Conservation (phyloP, 1,139 yeast species). For the Suzukiozyma palmioleophila region DNA sequence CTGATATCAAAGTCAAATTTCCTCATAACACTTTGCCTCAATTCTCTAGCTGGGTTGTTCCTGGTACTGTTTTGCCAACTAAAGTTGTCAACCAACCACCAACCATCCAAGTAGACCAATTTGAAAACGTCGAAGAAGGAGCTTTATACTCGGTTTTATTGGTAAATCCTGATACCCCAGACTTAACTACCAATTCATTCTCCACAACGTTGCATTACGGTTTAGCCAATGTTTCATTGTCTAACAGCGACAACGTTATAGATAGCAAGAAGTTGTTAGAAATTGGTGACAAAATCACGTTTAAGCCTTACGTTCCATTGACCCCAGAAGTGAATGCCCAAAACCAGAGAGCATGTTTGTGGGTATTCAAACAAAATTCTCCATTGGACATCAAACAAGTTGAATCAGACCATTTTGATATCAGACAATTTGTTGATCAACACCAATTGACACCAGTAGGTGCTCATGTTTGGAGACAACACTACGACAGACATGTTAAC, state of each 20-base stretch:
- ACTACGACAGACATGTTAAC: conserved; percentile 73
- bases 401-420: conserved; percentile 54
- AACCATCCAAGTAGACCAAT: conserved; percentile 68
- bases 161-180: conserved; percentile 93
- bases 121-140: conserved; percentile 43
- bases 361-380: conserved; percentile 78
- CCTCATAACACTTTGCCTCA: conserved; percentile 58
- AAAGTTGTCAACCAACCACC: conserved; percentile 75
- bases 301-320: conserved; percentile 73
- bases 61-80: conserved; percentile 73
- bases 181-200: conserved; percentile 62
- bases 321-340: conserved; percentile 86
- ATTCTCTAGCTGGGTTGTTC: conserved; percentile 60
- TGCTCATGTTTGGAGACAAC: conserved; percentile 88
- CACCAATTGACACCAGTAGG: conserved; percentile 71
- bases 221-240: conserved; percentile 60
- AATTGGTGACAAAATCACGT: conserved; percentile 36
- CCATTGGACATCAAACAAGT: conserved; percentile 12
- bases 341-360: conserved; percentile 76
- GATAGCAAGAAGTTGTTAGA: conserved; percentile 44
- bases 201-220: conserved; percentile 78
- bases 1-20: conserved; percentile 71
- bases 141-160: conserved; percentile 67
- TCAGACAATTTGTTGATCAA: conserved; percentile 58
- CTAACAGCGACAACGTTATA: conserved; percentile 56